Percentiles rank a stretch among this genome's conserved stretches.
phyloP scores from a whole-genome alignment of 352 stramenopile genomes.

The Phytopythium ostracodes region DNA sequence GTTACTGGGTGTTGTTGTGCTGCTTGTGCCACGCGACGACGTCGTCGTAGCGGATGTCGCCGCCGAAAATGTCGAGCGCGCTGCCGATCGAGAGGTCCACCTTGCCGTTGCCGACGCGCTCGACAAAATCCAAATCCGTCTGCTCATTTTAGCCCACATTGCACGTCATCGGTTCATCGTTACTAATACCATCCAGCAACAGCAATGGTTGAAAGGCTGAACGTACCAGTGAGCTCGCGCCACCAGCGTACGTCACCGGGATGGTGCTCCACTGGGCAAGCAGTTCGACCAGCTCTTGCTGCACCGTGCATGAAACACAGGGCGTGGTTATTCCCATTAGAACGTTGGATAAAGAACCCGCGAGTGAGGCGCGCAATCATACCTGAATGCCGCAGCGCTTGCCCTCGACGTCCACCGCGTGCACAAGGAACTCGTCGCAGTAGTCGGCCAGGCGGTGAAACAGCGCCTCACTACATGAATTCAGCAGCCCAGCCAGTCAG shows the following conservation, averaged over 20 bases:
- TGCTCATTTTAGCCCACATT: constrained; percentile 9
- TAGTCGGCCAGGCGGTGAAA: constrained; percentile 89
- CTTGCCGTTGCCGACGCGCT: constrained; percentile 89
- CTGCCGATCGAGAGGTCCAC: constrained; percentile 98
- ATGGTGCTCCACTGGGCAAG: constrained; percentile 91
- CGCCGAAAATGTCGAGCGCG: constrained; percentile 97
- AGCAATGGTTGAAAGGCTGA: background rate
- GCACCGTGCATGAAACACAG: background rate
- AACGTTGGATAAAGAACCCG: no score
- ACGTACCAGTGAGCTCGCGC: constrained; percentile 85
- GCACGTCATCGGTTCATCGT: constrained; percentile 5
- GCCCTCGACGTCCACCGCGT: constrained; percentile 98
- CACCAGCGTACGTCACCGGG: constrained; percentile 97
- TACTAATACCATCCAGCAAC: background rate
- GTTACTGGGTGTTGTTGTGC: constrained; percentile 1
- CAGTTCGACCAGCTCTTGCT: constrained; percentile 94
- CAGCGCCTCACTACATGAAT: constrained; percentile 56
- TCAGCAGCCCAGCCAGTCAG: background rate
- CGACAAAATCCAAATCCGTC: constrained; percentile 94
- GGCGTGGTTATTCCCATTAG: no score
- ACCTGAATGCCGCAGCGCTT: constrained; percentile 93
- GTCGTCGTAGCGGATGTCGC: constrained; percentile 91
- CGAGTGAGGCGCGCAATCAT: background rate
- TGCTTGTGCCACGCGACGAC: constrained; percentile 90
- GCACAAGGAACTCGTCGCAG: constrained; percentile 97